phyloP scores from a whole-genome alignment of 768 basidiomycete species.

The Tephrocybe sp. region DNA sequence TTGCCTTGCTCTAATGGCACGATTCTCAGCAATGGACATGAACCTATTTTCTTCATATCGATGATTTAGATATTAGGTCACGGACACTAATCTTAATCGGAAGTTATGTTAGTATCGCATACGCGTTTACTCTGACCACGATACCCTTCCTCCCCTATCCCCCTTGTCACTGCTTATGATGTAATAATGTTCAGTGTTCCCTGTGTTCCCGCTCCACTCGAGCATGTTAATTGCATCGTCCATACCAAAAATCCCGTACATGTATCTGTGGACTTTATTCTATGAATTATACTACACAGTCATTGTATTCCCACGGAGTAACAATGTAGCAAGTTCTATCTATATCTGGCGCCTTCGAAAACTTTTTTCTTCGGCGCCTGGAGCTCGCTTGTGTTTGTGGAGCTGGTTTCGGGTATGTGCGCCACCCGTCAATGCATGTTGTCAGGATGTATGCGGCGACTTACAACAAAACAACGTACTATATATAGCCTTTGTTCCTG shows the following conservation, averaged over 20 bases:
- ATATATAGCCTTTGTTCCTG: no score
- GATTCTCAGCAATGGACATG: not conserved
- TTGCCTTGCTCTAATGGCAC: slow-evolving; percentile 12
- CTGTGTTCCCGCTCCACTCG: not conserved
- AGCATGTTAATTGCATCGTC: slow-evolving; percentile 1
- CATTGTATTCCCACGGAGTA: no score
- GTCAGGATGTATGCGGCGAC: no score
- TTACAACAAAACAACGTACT: no score
- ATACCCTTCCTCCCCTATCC: no score
- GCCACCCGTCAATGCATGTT: no score
- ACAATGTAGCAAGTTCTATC: no score
- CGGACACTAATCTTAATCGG: slow-evolving; percentile 7
- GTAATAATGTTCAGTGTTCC: not conserved
- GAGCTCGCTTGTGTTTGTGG: no score
- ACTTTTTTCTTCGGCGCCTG: no score
- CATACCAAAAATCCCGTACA: not conserved
- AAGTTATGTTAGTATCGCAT: slow-evolving; percentile 4
- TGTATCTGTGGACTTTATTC: slow-evolving; percentile 3
- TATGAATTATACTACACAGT: no score
- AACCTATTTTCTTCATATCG: not conserved
- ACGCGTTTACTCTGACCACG: slow-evolving; percentile 8
- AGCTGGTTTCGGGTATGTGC: no score
- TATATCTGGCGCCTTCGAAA: no score
- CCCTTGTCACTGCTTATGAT: not conserved
- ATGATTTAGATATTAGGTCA: slow-evolving; percentile 11